These are phyloP conservation scores for Candida peoriensis DNA, from an alignment of 805 yeast genomes.

Conservation along the genomic window DNA sequence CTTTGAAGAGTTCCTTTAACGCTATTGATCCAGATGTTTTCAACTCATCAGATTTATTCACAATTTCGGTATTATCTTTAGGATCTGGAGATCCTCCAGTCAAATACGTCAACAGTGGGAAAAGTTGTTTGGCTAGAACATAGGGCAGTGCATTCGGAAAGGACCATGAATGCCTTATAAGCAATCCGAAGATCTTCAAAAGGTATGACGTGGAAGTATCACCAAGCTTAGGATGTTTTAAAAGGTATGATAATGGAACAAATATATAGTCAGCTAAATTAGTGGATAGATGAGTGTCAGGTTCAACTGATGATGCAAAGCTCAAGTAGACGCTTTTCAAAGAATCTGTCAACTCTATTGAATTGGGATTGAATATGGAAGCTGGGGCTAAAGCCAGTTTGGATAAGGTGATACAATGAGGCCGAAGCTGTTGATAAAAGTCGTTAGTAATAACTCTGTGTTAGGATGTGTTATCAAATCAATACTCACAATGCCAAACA, in stretches of 20 bases:
- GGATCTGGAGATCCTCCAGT: slow-evolving; percentile 42
- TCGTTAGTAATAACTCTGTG: slow-evolving; percentile 6
- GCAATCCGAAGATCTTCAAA: slow-evolving; percentile 36
- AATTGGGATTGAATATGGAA: slow-evolving; percentile 27
- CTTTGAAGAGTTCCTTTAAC: slow-evolving; percentile 26
- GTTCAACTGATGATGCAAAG: slow-evolving; percentile 15
- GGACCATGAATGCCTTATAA: slow-evolving; percentile 47
- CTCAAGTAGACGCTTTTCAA: slow-evolving; percentile 28
- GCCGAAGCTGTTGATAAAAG: slow-evolving; percentile 26
- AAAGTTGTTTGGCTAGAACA: slow-evolving; percentile 38
- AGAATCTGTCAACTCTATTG: slow-evolving; percentile 27
- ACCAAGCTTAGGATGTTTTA: slow-evolving; percentile 43
- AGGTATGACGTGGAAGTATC: slow-evolving; percentile 42
- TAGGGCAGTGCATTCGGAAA: slow-evolving; percentile 29
- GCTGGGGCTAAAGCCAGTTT: slow-evolving; percentile 37
- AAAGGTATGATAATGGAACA: slow-evolving; percentile 51
- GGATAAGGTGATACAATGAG: slow-evolving; percentile 40
- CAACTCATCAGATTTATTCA: slow-evolving; percentile 31
- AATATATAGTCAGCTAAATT: slow-evolving; percentile 57
- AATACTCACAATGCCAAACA: slow-evolving; percentile 14
- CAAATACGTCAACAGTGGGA: slow-evolving; percentile 41
- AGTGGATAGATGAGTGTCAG: slow-evolving; percentile 24
- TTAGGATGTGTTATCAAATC: background rate
- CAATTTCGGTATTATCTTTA: slow-evolving; percentile 19
- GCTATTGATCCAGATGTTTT: slow-evolving; percentile 31